Conservation (phyloP, 352 stramenopile genomes). For the Globisporangium ultimum region DNA sequence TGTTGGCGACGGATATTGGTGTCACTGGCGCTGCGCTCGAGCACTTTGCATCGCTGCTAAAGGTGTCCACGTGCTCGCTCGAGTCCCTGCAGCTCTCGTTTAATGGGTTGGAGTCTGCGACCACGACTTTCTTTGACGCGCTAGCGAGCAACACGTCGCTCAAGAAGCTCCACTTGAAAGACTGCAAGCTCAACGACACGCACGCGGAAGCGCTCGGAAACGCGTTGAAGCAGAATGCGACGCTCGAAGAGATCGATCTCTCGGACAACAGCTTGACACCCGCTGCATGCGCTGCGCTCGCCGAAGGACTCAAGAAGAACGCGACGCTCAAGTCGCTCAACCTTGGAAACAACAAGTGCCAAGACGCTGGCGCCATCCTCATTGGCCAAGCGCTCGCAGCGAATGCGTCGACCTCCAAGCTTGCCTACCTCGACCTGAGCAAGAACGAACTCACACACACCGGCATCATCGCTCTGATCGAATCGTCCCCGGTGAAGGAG, state of each 20-base stretch:
- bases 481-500: conserved; percentile 38
- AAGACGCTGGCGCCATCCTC: conserved; percentile 40
- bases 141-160: conserved; percentile 60
- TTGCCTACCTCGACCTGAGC: conserved; percentile 62
- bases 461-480: conserved; percentile 45
- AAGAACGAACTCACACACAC: conserved; percentile 58
- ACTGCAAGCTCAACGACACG: conserved; percentile 52
- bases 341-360: conserved; percentile 59
- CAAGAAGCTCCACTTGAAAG: conserved; percentile 58
- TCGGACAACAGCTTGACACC: conserved; percentile 63
- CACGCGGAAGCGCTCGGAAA: conserved; percentile 35
- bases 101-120: conserved; percentile 41
- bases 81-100: conserved; percentile 68
- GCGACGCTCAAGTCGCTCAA: conserved; percentile 36
- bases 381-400: conserved; percentile 32
- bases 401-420: conserved; percentile 21
- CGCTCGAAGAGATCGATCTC: conserved; percentile 57
- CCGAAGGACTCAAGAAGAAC: conserved; percentile 44
- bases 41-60: conserved; percentile 40
- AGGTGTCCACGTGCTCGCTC: conserved; percentile 40
- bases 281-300: conserved; percentile 30
- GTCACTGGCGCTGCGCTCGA: conserved; percentile 48
- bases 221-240: conserved; percentile 45
- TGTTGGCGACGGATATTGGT: conserved; percentile 43
- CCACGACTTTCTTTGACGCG: conserved; percentile 49